Conservation (phyloP, 495 filamentous ascomycete genomes). For the Hyaloscypha bicolor region DNA sequence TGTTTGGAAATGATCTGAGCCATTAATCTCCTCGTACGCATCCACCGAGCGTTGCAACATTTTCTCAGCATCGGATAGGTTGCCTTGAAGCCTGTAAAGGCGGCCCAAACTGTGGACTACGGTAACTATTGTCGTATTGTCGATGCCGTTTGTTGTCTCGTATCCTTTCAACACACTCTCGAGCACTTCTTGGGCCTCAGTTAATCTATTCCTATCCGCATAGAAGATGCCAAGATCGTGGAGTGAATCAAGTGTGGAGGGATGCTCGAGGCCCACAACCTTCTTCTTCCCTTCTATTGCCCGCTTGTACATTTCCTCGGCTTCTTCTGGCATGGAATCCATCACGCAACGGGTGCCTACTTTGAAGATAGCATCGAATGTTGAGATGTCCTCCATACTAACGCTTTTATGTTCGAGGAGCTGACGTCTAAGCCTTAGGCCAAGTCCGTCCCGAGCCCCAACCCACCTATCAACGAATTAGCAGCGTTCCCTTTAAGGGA, state of each 20-base stretch:
- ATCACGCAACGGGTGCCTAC: background rate
- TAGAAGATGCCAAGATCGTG: background rate
- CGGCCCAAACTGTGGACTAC: constrained; percentile 2
- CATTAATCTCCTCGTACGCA: background rate
- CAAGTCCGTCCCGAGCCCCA: background rate
- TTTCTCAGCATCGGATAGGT: background rate
- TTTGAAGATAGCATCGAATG: background rate
- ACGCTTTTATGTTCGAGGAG: constrained; percentile 2
- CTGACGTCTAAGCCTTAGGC: background rate
- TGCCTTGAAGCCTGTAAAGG: background rate
- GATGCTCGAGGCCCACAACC: constrained; percentile 22
- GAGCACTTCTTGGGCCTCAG: background rate
- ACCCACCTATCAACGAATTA: background rate
- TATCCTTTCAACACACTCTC: background rate
- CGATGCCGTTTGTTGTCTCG: background rate
- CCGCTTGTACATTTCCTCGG: constrained; percentile 8
- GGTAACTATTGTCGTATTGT: background rate
- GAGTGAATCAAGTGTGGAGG: constrained; percentile 6
- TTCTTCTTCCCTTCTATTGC: constrained; percentile 6
- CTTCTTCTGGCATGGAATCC: background rate
- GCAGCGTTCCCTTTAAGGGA: too few species aligned
- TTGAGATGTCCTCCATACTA: constrained; percentile 3
- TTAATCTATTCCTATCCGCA: background rate
- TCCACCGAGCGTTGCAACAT: background rate
- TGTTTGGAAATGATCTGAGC: background rate